phyloP scores from a whole-genome alignment of 2,329 filamentous ascomycete species.

The Tothia fuscella region DNA sequence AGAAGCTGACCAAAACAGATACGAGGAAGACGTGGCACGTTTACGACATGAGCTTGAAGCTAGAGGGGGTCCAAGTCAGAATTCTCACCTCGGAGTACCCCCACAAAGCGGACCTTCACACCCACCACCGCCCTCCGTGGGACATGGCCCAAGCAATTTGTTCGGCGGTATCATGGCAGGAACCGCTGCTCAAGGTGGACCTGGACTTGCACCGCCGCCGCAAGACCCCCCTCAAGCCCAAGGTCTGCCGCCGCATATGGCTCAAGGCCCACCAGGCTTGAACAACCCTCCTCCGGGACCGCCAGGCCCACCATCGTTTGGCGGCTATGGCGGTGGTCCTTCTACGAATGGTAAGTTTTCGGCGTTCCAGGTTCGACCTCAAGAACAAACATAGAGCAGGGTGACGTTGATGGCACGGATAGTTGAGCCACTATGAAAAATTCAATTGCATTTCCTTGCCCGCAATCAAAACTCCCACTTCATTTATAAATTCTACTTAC shows the following conservation, averaged over 20 bases:
- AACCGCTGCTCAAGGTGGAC: constrained; percentile 66
- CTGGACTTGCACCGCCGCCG: constrained; percentile 62
- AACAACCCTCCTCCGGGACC: constrained; percentile 38
- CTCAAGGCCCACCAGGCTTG: constrained; percentile 60
- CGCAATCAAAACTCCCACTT: too few relatives aligned
- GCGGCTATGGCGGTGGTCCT: constrained; percentile 40
- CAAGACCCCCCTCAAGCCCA: constrained; percentile 49
- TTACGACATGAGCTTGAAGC: constrained; percentile 79
- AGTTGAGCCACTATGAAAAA: not conserved
- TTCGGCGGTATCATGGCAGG: constrained; percentile 96
- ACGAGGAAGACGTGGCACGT: constrained; percentile 80
- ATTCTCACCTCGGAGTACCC: constrained; percentile 56
- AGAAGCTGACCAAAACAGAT: constrained; percentile 42
- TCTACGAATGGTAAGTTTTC: constrained; percentile 44
- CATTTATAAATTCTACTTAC: too few relatives aligned
- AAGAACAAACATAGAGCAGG: too few relatives aligned
- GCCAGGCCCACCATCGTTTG: constrained; percentile 58
- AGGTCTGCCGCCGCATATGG: constrained; percentile 40
- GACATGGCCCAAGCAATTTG: constrained; percentile 76
- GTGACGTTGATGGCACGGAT: too few relatives aligned
- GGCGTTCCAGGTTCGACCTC: too few relatives aligned
- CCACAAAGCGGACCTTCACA: constrained; percentile 68
- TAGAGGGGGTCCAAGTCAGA: constrained; percentile 50
- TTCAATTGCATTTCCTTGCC: not conserved
- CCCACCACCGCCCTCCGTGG: constrained; percentile 73